Percentiles rank a stretch among this genome's conserved stretches.
Evolutionary conservation across 305 asterid species (phyloP).

Genomic region (Plantago coronopus): DNA sequence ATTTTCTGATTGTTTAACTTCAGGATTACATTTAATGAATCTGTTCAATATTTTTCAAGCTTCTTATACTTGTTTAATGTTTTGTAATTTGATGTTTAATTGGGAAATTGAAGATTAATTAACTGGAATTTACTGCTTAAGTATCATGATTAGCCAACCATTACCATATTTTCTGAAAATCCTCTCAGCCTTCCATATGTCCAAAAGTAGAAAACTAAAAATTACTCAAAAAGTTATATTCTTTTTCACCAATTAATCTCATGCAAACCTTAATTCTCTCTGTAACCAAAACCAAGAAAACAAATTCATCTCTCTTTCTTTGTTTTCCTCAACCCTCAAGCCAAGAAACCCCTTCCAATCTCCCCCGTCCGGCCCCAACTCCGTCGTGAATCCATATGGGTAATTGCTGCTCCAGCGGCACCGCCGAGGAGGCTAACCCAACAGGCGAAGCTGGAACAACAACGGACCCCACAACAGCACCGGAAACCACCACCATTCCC

Average conservation of each 20-base stretch:
- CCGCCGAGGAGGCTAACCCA: slow-evolving; percentile 22
- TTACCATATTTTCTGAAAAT: background rate
- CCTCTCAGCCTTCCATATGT: background rate
- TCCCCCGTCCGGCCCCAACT: slow-evolving; percentile 4
- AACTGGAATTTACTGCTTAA: background rate
- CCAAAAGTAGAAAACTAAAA: background rate
- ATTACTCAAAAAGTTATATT: background rate
- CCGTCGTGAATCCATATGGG: slow-evolving; percentile 28
- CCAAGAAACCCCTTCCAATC: slow-evolving; percentile 9
- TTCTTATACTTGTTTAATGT: too few species aligned
- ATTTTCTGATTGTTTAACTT: background rate
- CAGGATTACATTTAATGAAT: background rate
- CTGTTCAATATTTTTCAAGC: background rate
- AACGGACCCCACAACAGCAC: background rate
- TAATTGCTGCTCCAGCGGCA: slow-evolving; percentile 40
- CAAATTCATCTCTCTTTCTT: background rate
- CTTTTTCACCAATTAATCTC: background rate
- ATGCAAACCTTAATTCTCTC: background rate
- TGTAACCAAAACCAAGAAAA: background rate
- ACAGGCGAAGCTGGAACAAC: slow-evolving; percentile 7
- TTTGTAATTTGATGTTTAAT: background rate
- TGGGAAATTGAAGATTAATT: background rate
- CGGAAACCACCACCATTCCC: background rate
- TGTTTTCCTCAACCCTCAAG: background rate
- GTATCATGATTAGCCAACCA: background rate